These are phyloP conservation scores for Aegilops speltoides DNA, from an alignment of 176 grass and related monocot genomes.

Conservation along the genomic window DNA sequence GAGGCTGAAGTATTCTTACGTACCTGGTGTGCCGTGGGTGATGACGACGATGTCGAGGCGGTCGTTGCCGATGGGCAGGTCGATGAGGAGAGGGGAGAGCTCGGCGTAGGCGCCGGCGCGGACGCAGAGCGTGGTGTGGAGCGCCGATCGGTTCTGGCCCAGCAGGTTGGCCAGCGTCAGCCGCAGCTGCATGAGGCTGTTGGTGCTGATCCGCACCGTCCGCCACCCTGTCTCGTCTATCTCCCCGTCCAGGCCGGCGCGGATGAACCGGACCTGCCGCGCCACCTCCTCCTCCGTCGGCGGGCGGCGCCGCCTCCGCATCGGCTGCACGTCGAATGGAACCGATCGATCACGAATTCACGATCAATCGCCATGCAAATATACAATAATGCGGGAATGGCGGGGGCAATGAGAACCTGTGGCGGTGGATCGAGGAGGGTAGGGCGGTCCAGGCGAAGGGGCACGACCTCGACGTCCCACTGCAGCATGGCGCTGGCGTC, in stretches of 20 bases:
- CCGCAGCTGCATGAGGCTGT: conserved; percentile 31
- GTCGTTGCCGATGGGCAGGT: conserved; percentile 41
- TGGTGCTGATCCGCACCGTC: conserved; percentile 27
- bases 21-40: conserved; percentile 26
- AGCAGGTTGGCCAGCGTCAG: conserved; percentile 24
- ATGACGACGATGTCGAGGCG: conserved; percentile 8
- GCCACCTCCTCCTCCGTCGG: conserved; percentile 27
- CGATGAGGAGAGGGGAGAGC: conserved; percentile 35
- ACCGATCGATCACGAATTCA: no score
- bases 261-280: conserved; percentile 20
- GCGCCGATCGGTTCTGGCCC: conserved; percentile 14
- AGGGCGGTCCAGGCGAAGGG: not conserved
- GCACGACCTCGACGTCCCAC: conserved; percentile 42
- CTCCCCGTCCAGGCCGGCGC: not conserved
- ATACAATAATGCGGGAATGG: not conserved
- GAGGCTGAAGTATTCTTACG: not conserved
- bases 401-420: not conserved
- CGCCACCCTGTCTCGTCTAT: conserved; percentile 15
- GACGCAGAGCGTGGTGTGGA: conserved; percentile 29
- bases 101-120: not conserved
- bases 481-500: conserved; percentile 37
- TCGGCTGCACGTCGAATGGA: conserved; percentile 2
- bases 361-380: not conserved
- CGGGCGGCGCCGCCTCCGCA: not conserved
- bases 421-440: conserved; percentile 13